phyloP scores from a whole-genome alignment of 148 eudicot genomes.

The Camellia sinensis region DNA sequence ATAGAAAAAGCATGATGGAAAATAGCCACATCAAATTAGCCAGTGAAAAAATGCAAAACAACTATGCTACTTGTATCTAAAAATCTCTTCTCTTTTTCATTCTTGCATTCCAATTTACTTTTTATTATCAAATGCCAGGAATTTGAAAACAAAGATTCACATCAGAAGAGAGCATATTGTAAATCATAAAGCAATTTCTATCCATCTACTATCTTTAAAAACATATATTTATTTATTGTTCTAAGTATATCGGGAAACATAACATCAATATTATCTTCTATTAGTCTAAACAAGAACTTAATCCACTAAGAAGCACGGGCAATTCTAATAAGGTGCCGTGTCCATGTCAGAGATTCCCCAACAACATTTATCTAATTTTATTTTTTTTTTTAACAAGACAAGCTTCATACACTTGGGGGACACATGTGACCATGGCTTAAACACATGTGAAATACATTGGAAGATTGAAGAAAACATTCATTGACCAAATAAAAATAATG shows the following conservation, averaged over 20 bases:
- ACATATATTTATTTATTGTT: not conserved
- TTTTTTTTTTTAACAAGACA: no score
- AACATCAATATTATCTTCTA: not conserved
- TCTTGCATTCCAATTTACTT: conserved; percentile 11
- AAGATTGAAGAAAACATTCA: no score
- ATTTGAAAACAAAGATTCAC: not conserved
- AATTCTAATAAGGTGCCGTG: no score
- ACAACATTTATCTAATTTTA: no score
- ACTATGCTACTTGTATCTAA: not conserved
- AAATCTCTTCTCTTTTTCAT: not conserved
- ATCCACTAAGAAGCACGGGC: no score
- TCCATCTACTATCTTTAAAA: not conserved
- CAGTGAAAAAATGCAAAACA: not conserved
- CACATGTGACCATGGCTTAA: no score
- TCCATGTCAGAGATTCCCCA: no score
- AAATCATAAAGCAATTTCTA: not conserved
- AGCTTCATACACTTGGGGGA: no score
- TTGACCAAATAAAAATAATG: no score
- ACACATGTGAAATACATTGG: no score
- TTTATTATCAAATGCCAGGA: not conserved
- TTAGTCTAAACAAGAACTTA: no score
- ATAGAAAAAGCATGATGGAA: not conserved
- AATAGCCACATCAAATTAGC: not conserved
- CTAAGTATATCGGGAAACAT: no score
- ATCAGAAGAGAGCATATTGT: not conserved